Evolutionary conservation across 306 rosid genomes (phyloP), one percentile per base, ranked within the genome.

Genomic region (Glycine tomentella): DNA sequence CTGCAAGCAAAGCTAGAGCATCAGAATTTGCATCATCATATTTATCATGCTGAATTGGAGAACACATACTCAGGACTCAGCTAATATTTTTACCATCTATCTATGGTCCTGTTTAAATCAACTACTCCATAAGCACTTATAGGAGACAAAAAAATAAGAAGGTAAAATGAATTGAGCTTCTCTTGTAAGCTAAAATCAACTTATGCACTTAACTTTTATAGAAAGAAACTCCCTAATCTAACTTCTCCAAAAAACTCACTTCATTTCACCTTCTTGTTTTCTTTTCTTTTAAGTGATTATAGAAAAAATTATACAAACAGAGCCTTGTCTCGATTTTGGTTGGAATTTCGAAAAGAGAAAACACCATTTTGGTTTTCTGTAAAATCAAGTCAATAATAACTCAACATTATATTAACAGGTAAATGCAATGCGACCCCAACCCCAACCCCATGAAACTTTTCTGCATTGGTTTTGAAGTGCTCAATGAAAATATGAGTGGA

Each of bases 1-100:
- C 99, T 95, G 90, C 81, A 85, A 84, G 36, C 74, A 84, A 83
- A 83, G 17, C 87, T 31, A 51, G 44, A 85, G 67, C 72, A 69
- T 48, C 42, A 10, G 17, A 66, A 56, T 34, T 44, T 8, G n/a
- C 82, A 80, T 36, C 1, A 80, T 17, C 38, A 56, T 45, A 13
- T 74, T 17, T 42, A 48, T 77, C 63, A 81, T 16, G 51, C 38
- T 69, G n/a, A 67, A 83, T 9, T 42, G 40, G 45, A 42, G 0
- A 75, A 76, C 31, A 15, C 34, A 67, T 34, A n/a, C 48, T 42
- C 38, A 17, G 61, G 38, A n/a, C 48, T 50, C 38, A 17, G 55
- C 51, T 16, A 65, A 76, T 13, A 76, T 44, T 66, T 53, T 65
- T 14, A 81, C 53, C 12, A 16, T 16, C 53, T 49, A 69, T 42